A percentile compares a stretch with the other conserved stretches of the same genome.
Conservation (phyloP, 2,329 filamentous ascomycete genomes). For the Fusarium buharicum region DNA sequence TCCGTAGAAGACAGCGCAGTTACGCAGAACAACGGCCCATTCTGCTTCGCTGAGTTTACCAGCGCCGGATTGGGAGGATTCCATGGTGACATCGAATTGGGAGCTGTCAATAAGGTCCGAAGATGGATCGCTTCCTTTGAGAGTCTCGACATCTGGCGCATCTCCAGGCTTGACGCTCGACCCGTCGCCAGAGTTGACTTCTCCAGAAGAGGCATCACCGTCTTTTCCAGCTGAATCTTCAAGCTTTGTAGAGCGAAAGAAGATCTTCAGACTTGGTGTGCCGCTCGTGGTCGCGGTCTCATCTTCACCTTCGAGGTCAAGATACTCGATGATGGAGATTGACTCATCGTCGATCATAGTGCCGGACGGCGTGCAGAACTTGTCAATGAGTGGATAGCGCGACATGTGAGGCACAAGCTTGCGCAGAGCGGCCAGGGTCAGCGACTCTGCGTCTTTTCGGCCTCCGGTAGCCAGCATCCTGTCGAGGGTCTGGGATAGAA, state of each 20-base stretch:
- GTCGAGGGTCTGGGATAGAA: neutral
- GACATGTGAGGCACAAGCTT: neutral
- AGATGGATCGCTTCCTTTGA: neutral
- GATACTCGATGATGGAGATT: slow-evolving; percentile 2
- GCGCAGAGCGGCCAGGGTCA: neutral
- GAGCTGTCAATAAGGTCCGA: neutral
- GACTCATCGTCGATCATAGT: neutral
- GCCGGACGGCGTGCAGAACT: neutral
- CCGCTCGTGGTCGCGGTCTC: neutral
- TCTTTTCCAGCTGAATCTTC: neutral
- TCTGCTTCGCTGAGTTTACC: neutral
- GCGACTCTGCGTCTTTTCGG: neutral
- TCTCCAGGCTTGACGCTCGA: neutral
- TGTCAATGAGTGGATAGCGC: neutral
- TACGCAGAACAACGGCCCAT: neutral
- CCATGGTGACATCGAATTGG: neutral
- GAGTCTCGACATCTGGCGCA: neutral
- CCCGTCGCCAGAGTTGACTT: neutral
- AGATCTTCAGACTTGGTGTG: neutral
- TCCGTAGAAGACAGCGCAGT: neutral
- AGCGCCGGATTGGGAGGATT: neutral
- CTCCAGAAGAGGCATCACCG: neutral
- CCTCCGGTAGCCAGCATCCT: neutral
- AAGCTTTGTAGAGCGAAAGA: neutral
- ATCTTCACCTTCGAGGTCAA: neutral